These are phyloP conservation scores for Teunomyces cretensis DNA, from an alignment of 805 yeast genomes.

Conservation along the genomic window DNA sequence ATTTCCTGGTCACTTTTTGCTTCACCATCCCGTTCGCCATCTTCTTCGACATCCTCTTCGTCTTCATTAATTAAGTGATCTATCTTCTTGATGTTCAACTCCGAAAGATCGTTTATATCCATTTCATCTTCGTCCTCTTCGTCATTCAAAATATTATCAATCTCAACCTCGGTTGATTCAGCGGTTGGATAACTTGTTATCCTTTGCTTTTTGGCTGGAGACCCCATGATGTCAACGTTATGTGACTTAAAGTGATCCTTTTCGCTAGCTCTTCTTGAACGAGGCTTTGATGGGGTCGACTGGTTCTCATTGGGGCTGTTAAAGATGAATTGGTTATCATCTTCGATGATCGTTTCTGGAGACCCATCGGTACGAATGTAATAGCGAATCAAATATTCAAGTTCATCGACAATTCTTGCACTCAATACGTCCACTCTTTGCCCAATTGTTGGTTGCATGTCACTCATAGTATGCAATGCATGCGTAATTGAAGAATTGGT, in stretches of 20 bases:
- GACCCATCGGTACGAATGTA: conserved; percentile 28
- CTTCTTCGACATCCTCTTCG: conserved; percentile 12
- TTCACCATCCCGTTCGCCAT: conserved; percentile 10
- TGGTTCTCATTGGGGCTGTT: conserved; percentile 1
- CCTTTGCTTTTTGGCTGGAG: conserved; percentile 16
- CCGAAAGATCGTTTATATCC: conserved; percentile 39
- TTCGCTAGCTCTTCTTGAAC: neutral
- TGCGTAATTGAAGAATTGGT: neutral
- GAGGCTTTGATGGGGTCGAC: neutral
- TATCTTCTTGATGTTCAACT: conserved; percentile 36
- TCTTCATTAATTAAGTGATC: conserved; percentile 35
- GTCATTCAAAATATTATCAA: conserved; percentile 8
- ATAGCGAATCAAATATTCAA: conserved; percentile 52
- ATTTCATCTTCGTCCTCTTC: conserved; percentile 19
- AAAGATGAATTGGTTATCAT: conserved; percentile 8
- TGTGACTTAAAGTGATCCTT: conserved; percentile 3
- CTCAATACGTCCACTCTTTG: conserved; percentile 60
- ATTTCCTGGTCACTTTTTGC: conserved; percentile 1
- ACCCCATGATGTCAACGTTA: conserved; percentile 12
- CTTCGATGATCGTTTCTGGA: conserved; percentile 19
- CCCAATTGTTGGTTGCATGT: conserved; percentile 19
- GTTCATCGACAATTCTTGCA: conserved; percentile 70
- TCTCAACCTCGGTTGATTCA: conserved; percentile 6
- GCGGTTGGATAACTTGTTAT: conserved; percentile 2
- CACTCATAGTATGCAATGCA: conserved; percentile 8